These are phyloP conservation scores for Salvia hispanica DNA, from an alignment of 257 asterid genomes.

Conservation along the genomic window DNA sequence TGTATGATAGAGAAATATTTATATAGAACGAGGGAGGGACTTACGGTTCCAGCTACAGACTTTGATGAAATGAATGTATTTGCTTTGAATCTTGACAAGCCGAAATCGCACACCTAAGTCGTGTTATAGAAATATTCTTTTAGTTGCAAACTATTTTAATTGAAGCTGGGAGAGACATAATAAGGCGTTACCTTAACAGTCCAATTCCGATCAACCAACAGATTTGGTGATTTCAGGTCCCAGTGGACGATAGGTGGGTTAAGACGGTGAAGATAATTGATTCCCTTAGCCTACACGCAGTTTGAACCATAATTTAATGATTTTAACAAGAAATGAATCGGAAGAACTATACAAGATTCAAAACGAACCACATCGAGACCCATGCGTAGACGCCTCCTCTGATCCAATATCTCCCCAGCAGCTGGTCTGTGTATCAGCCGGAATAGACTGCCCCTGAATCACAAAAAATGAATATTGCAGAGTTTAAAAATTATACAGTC, in stretches of 20 bases:
- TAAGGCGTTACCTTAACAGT: conserved; percentile 65
- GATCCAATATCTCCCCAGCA: conserved; percentile 77
- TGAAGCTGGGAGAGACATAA: conserved; percentile 2
- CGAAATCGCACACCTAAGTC: conserved; percentile 87
- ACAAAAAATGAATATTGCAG: conserved; percentile 7
- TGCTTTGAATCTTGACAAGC: conserved; percentile 89
- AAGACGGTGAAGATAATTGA: conserved; percentile 85
- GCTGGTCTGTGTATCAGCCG: conserved; percentile 92
- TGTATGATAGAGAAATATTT: not conserved
- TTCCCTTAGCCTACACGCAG: conserved; percentile 73
- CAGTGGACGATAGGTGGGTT: conserved; percentile 87
- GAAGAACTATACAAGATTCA: too few relatives aligned
- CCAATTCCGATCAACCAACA: conserved; percentile 90
- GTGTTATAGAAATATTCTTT: not conserved
- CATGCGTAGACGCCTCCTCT: conserved; percentile 84
- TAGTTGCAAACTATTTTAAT: conserved; percentile 18
- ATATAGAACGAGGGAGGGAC: conserved; percentile 26
- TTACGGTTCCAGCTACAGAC: conserved; percentile 97
- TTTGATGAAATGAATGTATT: conserved; percentile 88
- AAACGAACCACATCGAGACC: too few relatives aligned
- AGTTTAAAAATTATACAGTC: conserved; percentile 23
- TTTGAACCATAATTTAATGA: too few relatives aligned
- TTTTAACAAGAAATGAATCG: too few relatives aligned
- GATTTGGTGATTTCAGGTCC: conserved; percentile 92
- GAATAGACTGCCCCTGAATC: conserved; percentile 84